Evolutionary conservation across 177 flowering plant genomes (phyloP), one percentile per base, ranked within the genome.

Genomic region (Vitis hybrid): DNA sequence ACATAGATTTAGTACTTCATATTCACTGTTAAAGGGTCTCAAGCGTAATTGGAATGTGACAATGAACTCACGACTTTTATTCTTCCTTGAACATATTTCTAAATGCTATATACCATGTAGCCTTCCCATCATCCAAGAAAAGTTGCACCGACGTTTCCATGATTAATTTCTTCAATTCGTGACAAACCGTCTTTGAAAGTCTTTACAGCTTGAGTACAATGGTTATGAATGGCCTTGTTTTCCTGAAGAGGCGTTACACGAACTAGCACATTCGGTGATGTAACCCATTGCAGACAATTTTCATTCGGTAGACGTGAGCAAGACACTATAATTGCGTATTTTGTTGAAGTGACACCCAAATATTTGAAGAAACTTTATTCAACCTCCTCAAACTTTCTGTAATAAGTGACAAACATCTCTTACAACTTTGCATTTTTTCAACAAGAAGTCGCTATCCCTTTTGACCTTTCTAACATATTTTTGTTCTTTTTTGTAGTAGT

Each of bases 321-420:
- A 21, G 60, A 57, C 60, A 19, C 3, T 11, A 60, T 60, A 40
- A 65, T 65, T 14, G 63, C 18, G 18, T 24, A 65, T 56, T 11
- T 61, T 69, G 27, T 61, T 70, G 72, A 70, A 65, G 52, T 52
- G 72, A 70, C 72, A 27, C 11, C 21, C 40, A 21, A 60, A 60
- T 17, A 24, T 24, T 24, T 60, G 4, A 14, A 60, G 30, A 35
- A 60, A 60, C 60, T 7, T 17, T 17, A 57, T 30, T 30, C n/a
- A 2, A 60, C 62, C 18, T 27, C n/a, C 19, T 60, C 3, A 12
- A 24, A 35, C 62, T 60, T 60, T 60, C 27, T 14, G 46, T 27
- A 27, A 9, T 27, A 11, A 60, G 46, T 11, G 64, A 7, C 64
- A 62, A 62, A 2, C 11, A 4, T 27, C 46, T 60, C 62, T 60